Conservation (phyloP, 169 alveolate species). For the Eimeria zaria region DNA sequence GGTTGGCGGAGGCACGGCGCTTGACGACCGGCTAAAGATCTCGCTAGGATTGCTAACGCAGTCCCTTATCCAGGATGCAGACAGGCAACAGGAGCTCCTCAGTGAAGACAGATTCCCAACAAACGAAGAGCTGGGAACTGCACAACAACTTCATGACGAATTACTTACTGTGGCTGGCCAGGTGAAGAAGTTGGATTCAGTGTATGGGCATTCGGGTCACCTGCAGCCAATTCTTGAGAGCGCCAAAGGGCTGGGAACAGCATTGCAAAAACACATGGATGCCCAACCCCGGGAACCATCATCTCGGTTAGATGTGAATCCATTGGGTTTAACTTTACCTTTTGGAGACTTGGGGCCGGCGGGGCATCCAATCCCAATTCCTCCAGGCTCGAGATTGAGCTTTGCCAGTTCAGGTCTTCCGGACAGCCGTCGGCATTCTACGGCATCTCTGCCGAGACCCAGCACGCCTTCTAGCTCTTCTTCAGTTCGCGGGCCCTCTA, state of each 20-base stretch:
- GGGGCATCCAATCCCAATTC: background rate
- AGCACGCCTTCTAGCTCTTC: background rate
- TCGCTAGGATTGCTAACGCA: background rate
- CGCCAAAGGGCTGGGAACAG: background rate
- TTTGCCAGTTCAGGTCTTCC: background rate
- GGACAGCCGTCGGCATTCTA: background rate
- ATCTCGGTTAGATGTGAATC: background rate
- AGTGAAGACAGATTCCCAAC: background rate
- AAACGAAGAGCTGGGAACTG: background rate
- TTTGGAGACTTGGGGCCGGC: background rate
- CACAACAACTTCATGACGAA: background rate
- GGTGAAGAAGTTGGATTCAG: background rate
- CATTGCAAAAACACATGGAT: background rate
- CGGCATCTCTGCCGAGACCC: background rate
- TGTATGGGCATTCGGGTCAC: background rate
- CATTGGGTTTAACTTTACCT: background rate
- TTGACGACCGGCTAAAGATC: background rate
- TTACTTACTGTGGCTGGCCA: background rate
- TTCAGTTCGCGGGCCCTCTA: background rate
- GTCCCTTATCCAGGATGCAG: background rate
- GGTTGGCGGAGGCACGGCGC: too few relatives aligned
- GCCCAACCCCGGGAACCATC: background rate
- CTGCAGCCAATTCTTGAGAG: background rate
- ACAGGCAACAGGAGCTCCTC: background rate
- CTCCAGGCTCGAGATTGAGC: background rate